Conservation (phyloP, 257 asterid species). For the Euphrasia confusa region DNA sequence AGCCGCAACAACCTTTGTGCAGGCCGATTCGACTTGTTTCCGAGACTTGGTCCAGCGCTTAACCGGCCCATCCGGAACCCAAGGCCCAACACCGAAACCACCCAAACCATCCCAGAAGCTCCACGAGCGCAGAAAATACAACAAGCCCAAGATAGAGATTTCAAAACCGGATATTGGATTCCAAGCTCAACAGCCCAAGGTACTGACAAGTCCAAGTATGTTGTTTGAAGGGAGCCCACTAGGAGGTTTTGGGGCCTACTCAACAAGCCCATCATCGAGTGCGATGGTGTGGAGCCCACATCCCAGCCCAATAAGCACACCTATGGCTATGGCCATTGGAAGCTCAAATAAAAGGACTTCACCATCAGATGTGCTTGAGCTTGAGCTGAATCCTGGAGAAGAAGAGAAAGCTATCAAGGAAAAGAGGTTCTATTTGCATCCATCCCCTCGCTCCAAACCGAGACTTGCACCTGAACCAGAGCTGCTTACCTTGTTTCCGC, state of each 20-base stretch:
- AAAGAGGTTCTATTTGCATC: conserved; percentile 32
- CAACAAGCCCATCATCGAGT: conserved; percentile 25
- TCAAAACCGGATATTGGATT: neutral
- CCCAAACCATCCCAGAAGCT: conserved; percentile 32
- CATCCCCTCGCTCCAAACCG: conserved; percentile 27
- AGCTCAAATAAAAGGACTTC: conserved; percentile 25
- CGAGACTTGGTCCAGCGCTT: conserved; percentile 38
- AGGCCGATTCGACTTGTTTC: conserved; percentile 34
- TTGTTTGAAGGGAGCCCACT: neutral
- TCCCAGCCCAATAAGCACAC: conserved; percentile 21
- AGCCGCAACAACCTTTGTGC: conserved; percentile 27
- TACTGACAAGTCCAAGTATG: conserved; percentile 12
- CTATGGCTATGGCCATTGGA: neutral
- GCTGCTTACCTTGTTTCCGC: conserved; percentile 39
- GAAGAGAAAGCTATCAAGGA: conserved; percentile 38
- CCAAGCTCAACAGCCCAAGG: conserved; percentile 19
- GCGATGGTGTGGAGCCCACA: conserved; percentile 17
- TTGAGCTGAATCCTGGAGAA: conserved; percentile 21
- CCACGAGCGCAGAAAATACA: conserved; percentile 30
- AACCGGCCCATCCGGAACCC: conserved; percentile 31
- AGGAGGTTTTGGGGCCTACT: conserved; percentile 1
- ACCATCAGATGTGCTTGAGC: conserved; percentile 7
- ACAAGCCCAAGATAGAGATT: conserved; percentile 28
- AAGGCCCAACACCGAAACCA: conserved; percentile 14
- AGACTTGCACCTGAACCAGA: conserved; percentile 28